Evolutionary conservation across 108 stramenopile species (phyloP), one percentile per base, ranked within the genome.

Genomic region (Cyclotella cryptica): DNA sequence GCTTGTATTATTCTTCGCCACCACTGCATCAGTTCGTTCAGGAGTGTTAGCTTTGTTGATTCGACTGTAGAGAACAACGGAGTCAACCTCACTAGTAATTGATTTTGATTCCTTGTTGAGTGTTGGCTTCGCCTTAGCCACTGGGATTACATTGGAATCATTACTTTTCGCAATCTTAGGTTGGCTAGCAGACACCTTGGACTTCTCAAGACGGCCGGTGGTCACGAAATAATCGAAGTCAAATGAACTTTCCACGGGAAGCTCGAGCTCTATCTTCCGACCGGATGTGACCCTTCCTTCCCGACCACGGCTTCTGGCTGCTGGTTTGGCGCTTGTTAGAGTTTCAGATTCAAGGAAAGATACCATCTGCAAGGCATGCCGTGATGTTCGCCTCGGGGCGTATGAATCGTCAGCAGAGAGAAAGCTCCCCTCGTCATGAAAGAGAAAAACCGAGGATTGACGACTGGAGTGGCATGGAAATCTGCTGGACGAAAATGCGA

Each of bases 301-400:
- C 35, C 60, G 1, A 12, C 1, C 55, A 55, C 55, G 55, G 8
- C 22, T 17, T 21, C 60, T 30, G 8, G 60, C 12, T 30, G 30
- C 11, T 15, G 60, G 12, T 61, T 61, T 61, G 29, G 35, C 60
- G 14, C 55, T 12, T 24, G 55, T 57, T 14, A 61, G 18, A 29
- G 35, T 61, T 61, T 61, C 60, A 17, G 60, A 61, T 61, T 61
- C 60, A 14, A 61, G 60, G 30, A 61, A 61, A 13, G 60, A 61
- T n/a, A 61, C 60, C 60, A 61, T 61, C 11, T 61, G 29, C 19
- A 61, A 39, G 35, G 30, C 15, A 6, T n/a, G 55, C 21, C 24
- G 55, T 24, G 24, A 22, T 1, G 21, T 24, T 24, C 55, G 22
- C 12, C 55, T 24, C 12, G 22, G 55, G 1, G 55, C 22, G 2